Base-by-base conservation (phyloP, 768 basidiomycete genomes). In the Gloeopeniophorella convolvens region DNA sequence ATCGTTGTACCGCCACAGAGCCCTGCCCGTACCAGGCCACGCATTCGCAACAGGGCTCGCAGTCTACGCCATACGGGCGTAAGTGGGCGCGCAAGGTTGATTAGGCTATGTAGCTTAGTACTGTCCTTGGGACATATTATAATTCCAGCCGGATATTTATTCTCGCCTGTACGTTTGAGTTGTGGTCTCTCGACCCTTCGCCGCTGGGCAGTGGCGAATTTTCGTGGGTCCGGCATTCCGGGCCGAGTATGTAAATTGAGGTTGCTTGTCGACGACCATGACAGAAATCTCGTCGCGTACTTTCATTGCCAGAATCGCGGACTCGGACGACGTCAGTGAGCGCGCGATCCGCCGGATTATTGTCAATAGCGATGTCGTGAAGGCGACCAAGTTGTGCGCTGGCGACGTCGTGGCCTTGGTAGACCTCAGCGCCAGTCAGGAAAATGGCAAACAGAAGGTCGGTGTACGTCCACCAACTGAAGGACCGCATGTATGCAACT, bases 61-160 rank as follows among this genome's bases (percentile, higher is more conserved):
- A 72, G 10, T 74, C 78, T 11, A 34, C 40, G 11, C 16, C 50
- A 23, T 68, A 74, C 5, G 76, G 77, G 7, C 77, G 80, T 62
- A 83, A 77, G 66, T 87, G 84, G 84, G 73, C 84, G 28, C 70
- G 85, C 60, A 87, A 87, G 68, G 74, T 87, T 32, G 84, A 87
- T 67, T 86, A n/a, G n/a, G n/a, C n/a, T n/a, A n/a, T n/a, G n/a
- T n/a, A n/a, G n/a, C n/a, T n/a, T n/a, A n/a, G n/a, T n/a, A n/a
- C n/a, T n/a, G n/a, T n/a, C n/a, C n/a, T n/a, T n/a, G n/a, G n/a
- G n/a, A n/a, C n/a, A n/a, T n/a, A n/a, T n/a, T n/a, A n/a, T n/a
- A n/a, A n/a, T n/a, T n/a, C n/a, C n/a, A n/a, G n/a, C n/a, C n/a
- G n/a, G n/a, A n/a, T n/a, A n/a, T n/a, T n/a, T n/a, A n/a, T n/a